Base-by-base conservation (phyloP, 352 stramenopile species). In the Pythium coloratum region DNA sequence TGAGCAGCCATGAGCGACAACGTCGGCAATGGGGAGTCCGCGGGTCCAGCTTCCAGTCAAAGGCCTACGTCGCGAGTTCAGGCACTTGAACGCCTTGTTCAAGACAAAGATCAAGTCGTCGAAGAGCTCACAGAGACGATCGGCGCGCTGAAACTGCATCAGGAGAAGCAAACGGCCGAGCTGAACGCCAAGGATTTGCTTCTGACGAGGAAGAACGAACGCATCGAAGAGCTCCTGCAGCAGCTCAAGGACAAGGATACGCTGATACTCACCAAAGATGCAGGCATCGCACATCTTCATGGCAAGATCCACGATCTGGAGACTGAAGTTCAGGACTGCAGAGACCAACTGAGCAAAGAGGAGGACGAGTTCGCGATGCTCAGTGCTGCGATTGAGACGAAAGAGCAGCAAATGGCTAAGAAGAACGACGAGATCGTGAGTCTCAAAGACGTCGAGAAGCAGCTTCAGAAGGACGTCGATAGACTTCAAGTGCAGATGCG, bases 361-460 rank as follows among this genome's bases (percentile, higher is more conserved):
- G 85, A 94, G 59, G 78, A 89, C 7, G 83, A 91, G 4, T 91
- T 92, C 49, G 61, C 72, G 3, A 83, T 89, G 78, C 60, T 91
- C 16, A 75, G 71, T n/a, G 71, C 85, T 3, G 76, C 76, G 14
- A 61, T 88, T 26, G 79, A 85, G 33, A 71, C 75, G 13, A 78
- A 86, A 63, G 81, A 91, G 55, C 66, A 80, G 12, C 75, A 72
- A 24, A 42, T 89, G 13, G 50, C 46, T 0, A 78, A 78, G 49
- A 77, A 80, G 40, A 73, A 71, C 9, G 60, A 67, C 16, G 78
- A 90, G 24, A 59, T 89, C 7, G 53, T 66, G 9, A 20, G 30
- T 9, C 46, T 63, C 0, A 67, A 34, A 1, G 73, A 87, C 5
- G 61, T 30, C 16, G 80, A 90, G 59, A 66, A 70, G 16, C 71